Conservation (phyloP, 495 filamentous ascomycete genomes). For the Aspergillus wentii region DNA sequence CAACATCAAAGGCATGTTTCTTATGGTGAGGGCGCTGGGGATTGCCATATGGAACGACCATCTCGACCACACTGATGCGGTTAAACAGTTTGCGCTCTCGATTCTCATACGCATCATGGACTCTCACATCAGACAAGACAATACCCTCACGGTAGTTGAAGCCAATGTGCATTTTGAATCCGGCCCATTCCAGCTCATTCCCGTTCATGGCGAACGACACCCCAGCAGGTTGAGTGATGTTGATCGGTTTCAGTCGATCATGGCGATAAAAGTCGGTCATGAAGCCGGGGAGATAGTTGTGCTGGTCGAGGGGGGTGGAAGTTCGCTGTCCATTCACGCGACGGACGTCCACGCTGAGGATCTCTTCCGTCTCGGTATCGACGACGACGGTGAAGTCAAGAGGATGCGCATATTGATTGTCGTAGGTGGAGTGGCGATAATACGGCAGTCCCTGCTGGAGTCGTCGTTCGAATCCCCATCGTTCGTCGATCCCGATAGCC, state of each 20-base stretch:
- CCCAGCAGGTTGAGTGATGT: conserved; percentile 34
- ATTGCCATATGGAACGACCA: conserved; percentile 76
- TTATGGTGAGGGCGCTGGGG: conserved; percentile 68
- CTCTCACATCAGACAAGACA: conserved; percentile 58
- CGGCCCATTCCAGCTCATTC: conserved; percentile 34
- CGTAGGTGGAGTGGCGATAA: conserved; percentile 43
- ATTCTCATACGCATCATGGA: conserved; percentile 53
- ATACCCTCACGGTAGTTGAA: conserved; percentile 71
- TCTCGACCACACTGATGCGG: conserved; percentile 65
- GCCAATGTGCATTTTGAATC: conserved; percentile 49
- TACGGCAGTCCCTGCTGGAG: conserved; percentile 37
- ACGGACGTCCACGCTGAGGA: conserved; percentile 86
- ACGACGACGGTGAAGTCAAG: conserved; percentile 31
- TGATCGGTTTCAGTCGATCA: conserved; percentile 33
- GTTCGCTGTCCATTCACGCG: conserved; percentile 67
- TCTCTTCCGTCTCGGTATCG: conserved; percentile 83
- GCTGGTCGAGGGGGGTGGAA: conserved; percentile 47
- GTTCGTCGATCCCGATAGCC: conserved; percentile 36
- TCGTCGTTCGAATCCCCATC: conserved; percentile 34
- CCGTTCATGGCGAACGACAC: conserved; percentile 37
- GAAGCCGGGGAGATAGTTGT: conserved; percentile 44
- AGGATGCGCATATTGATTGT: conserved; percentile 38
- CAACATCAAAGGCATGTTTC: conserved; percentile 76
- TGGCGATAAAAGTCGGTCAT: conserved; percentile 27
- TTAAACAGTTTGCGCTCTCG: conserved; percentile 55